Percentiles rank a stretch among this genome's conserved stretches.
These are phyloP conservation scores for Cicer cuneatum DNA, from an alignment of 306 rosid species.

Conservation along the genomic window DNA sequence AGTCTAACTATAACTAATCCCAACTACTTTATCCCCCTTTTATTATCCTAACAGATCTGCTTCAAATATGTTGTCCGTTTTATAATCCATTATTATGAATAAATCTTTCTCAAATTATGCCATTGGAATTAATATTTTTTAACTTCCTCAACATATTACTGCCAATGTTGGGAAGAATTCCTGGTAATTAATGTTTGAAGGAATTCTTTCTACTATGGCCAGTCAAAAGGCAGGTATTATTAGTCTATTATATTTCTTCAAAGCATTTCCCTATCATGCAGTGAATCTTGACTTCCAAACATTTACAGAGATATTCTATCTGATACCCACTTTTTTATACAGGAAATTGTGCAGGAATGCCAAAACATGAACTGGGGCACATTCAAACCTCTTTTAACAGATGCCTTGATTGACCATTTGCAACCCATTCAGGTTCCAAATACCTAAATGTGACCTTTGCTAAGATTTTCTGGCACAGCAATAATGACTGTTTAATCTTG, in stretches of 20 bases:
- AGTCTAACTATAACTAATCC: not conserved
- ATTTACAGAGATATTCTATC: slow-evolving; percentile 23
- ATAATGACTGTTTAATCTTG: slow-evolving; percentile 23
- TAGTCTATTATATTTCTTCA: slow-evolving; percentile 3
- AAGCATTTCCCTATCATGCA: slow-evolving; percentile 17
- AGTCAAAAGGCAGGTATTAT: slow-evolving; percentile 20
- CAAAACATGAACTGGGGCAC: slow-evolving; percentile 90
- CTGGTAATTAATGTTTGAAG: slow-evolving; percentile 35
- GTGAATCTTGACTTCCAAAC: slow-evolving; percentile 27
- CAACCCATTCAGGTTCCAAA: slow-evolving; percentile 85
- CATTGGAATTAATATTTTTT: slow-evolving; percentile 6
- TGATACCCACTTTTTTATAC: slow-evolving; percentile 42
- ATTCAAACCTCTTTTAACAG: slow-evolving; percentile 74
- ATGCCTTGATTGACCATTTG: slow-evolving; percentile 81
- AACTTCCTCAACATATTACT: slow-evolving; percentile 22
- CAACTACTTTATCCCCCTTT: not conserved
- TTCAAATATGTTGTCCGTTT: slow-evolving; percentile 21
- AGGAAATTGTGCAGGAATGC: slow-evolving; percentile 86
- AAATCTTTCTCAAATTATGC: slow-evolving; percentile 35
- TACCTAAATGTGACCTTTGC: slow-evolving; percentile 33
- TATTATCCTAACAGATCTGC: not conserved
- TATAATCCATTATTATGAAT: slow-evolving; percentile 6
- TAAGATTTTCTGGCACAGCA: slow-evolving; percentile 24
- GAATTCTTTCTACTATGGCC: slow-evolving; percentile 26
- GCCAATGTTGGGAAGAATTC: slow-evolving; percentile 29